These are phyloP conservation scores for Hypsizygus ulmarius DNA, from an alignment of 1,284 basidiomycete species.

Conservation along the genomic window DNA sequence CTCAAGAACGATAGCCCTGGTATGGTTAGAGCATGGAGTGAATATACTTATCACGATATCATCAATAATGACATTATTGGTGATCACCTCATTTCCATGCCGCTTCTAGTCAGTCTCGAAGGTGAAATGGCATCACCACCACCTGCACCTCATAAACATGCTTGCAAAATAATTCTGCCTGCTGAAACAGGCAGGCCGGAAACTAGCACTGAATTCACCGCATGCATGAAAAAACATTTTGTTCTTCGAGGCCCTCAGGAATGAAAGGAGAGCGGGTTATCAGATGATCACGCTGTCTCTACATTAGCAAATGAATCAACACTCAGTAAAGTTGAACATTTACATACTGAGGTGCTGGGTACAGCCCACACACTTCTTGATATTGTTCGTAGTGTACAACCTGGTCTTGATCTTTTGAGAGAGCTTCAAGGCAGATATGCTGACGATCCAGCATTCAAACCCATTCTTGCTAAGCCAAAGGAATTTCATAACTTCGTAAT, in stretches of 20 bases:
- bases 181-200: constrained; percentile 19
- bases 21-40: constrained; percentile 18
- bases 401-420: too few species aligned
- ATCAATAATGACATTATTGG: constrained; percentile 13
- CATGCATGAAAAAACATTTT: neutral
- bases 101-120: constrained; percentile 19
- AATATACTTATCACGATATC: constrained; percentile 25
- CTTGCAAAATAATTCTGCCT: neutral
- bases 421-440: neutral
- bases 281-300: neutral
- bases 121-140: too few species aligned
- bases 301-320: neutral
- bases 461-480: constrained; percentile 19
- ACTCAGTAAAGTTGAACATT: too few species aligned
- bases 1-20: constrained; percentile 25
- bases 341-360: too few species aligned
- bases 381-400: too few species aligned
- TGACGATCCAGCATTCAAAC: too few species aligned
- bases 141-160: neutral
- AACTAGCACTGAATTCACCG: constrained; percentile 17
- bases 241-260: neutral
- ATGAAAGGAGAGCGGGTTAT: too few species aligned
- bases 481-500: constrained; percentile 28
- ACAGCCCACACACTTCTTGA: too few species aligned
- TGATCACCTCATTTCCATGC: constrained; percentile 12